Conservation (phyloP, 2,329 filamentous ascomycete species). For the Colletotrichum tropicale region DNA sequence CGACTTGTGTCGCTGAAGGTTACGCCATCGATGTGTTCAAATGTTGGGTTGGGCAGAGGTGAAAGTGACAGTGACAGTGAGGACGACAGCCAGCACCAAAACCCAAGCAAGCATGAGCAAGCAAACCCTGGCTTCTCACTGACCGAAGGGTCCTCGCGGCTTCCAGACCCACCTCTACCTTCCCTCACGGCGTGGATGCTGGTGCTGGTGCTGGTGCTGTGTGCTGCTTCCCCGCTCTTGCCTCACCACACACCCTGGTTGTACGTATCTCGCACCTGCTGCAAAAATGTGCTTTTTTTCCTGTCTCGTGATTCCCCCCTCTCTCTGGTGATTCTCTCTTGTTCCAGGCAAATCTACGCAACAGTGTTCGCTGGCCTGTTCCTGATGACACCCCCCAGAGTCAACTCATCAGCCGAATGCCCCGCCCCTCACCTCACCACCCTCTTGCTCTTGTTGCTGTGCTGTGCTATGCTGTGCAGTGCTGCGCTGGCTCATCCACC, state of each 20-base stretch:
- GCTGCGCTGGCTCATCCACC: slow-evolving; percentile 1
- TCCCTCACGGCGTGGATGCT: not conserved
- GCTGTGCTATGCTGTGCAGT: slow-evolving; percentile 2
- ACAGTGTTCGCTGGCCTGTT: not conserved
- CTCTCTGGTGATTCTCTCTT: slow-evolving; percentile 5
- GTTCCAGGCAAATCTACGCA: slow-evolving; percentile 16
- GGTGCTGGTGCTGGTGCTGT: not conserved
- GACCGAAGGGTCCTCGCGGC: not conserved
- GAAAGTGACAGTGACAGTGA: not conserved
- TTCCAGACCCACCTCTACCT: slow-evolving; percentile 4
- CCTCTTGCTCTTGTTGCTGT: not conserved
- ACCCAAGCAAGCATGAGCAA: not conserved
- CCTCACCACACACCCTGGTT: slow-evolving; percentile 1
- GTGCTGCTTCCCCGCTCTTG: slow-evolving; percentile 14
- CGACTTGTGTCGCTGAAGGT: not conserved
- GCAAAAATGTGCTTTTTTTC: slow-evolving; percentile 8
- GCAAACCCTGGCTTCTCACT: not conserved
- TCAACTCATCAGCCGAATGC: not conserved
- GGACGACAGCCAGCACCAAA: not conserved
- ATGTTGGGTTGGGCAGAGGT: not conserved
- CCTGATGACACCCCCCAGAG: slow-evolving; percentile 2
- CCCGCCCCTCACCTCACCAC: not conserved
- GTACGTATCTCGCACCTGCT: slow-evolving; percentile 6
- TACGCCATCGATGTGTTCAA: slow-evolving; percentile 1
- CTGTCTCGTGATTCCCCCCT: slow-evolving; percentile 13